Base-by-base conservation (phyloP, 192 early-diverging fungal genomes). In the Chytriomyces confervae region DNA sequence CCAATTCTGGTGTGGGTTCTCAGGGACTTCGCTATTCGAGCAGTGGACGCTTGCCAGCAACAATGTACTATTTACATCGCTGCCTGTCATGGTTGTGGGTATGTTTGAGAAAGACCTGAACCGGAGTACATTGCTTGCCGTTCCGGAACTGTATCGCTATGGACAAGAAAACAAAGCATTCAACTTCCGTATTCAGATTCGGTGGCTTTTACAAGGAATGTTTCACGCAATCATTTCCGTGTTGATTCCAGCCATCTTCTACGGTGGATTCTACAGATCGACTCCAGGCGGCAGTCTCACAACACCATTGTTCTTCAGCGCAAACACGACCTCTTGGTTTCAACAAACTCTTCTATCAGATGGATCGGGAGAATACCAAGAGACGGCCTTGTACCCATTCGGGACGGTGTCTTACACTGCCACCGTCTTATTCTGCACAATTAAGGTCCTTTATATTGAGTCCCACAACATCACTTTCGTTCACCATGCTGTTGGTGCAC, bases 81-180 rank as follows among this genome's bases (percentile, higher is more conserved):
- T 95, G 53, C 92, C 93, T 0, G 92, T 93, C 5, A 86, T 94
- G 51, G 87, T 91, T 6, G 86, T 93, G 24, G 93, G 93, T 43
- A 88, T 93, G 74, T 93, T 94, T 80, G 94, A 95, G 81, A 91
- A 91, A 76, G 93, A 95, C 72, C 78, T 95, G 79, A 87, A 88
- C 62, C 84, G 83, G 0, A 82, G 83, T 23, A 92, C 89, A 0
- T 69, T 94, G 50, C 27, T 91, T 66, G 84, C 83, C 7, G 87
- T 90, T 48, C 94, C 94, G 0, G 91, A 93, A 77, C 80, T 93
- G 63, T 94, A 94, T 77, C 86, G 83, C 13, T 80, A 84, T 62
- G 90, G 90, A 43, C 87, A 86, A 68, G 76, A 77, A 36, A 83
- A 86, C 72, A 77, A 81, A 48, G 88, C 84, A 0, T 91, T 89